Conservation (phyloP, 805 yeast genomes). For the Barnettozyma californica region DNA sequence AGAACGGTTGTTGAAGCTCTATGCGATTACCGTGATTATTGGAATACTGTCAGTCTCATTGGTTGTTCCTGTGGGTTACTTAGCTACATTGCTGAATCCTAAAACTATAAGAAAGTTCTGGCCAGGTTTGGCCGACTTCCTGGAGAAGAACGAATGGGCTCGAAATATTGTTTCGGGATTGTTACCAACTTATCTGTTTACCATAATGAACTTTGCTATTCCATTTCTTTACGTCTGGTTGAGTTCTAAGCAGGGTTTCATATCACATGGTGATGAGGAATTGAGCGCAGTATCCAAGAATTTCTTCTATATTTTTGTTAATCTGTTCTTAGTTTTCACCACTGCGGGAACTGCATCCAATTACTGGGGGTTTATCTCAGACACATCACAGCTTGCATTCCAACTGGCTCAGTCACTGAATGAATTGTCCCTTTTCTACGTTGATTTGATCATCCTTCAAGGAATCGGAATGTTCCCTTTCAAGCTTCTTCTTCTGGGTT, state of each 20-base stretch:
- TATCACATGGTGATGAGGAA: conserved; percentile 91
- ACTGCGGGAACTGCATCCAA: conserved; percentile 88
- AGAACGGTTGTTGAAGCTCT: conserved; percentile 62
- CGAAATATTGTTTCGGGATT: conserved; percentile 80
- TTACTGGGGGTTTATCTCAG: conserved; percentile 75
- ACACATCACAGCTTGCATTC: conserved; percentile 83
- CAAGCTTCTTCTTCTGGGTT: conserved; percentile 75
- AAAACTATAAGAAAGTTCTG: conserved; percentile 75
- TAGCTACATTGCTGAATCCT: conserved; percentile 76
- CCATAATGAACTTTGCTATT: conserved; percentile 72
- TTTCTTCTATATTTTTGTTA: conserved; percentile 91
- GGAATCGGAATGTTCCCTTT: conserved; percentile 90
- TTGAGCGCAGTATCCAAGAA: conserved; percentile 85
- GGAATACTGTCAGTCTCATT: conserved; percentile 66
- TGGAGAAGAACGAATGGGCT: conserved; percentile 64
- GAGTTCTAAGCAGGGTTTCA: conserved; percentile 79
- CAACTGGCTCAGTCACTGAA: conserved; percentile 79
- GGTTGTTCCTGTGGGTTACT: conserved; percentile 76
- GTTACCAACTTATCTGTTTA: conserved; percentile 86
- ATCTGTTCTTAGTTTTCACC: conserved; percentile 89
- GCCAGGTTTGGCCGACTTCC: conserved; percentile 72
- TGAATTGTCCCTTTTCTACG: conserved; percentile 81
- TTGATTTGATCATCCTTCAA: conserved; percentile 76
- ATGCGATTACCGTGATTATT: conserved; percentile 59
- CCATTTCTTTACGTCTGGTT: conserved; percentile 86